phyloP scores from a whole-genome alignment of 371 early-diverging fungal species.

The Haplosporangium sp. region DNA sequence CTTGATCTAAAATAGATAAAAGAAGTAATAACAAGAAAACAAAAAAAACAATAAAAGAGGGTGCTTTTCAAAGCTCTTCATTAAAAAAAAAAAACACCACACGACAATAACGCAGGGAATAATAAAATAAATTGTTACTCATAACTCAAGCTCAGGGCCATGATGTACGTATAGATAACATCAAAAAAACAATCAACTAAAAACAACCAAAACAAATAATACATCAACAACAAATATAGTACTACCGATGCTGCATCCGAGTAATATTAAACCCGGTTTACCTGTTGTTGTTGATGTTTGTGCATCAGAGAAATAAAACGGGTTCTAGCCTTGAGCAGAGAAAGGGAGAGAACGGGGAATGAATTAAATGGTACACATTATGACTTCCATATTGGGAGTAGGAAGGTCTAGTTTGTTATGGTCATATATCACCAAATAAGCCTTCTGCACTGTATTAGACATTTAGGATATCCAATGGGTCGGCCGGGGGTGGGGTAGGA shows the following conservation, averaged over 20 bases:
- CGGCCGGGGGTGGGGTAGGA: not conserved
- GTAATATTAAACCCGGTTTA: conserved; percentile 13
- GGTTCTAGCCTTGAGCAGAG: not conserved
- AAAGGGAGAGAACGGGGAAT: not conserved
- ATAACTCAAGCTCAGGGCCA: too few relatives aligned
- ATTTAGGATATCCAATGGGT: not conserved
- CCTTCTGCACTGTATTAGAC: too few relatives aligned
- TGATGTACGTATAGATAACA: too few relatives aligned
- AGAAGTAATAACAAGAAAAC: not conserved
- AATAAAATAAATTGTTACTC: too few relatives aligned
- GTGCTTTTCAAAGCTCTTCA: too few relatives aligned
- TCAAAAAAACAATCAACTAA: not conserved
- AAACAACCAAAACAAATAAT: not conserved
- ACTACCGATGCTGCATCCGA: not conserved
- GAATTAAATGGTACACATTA: not conserved
- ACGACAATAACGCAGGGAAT: too few relatives aligned
- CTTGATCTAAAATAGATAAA: not conserved
- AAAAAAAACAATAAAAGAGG: not conserved
- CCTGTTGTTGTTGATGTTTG: not conserved
- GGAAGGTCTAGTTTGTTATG: not conserved
- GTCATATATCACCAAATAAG: not conserved
- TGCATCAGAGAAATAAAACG: not conserved
- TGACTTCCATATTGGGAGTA: not conserved
- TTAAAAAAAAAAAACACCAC: too few relatives aligned
- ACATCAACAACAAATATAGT: not conserved